Evolutionary conservation across 139 green algal species (phyloP).

Genomic region (Coelastrella sp.): DNA sequence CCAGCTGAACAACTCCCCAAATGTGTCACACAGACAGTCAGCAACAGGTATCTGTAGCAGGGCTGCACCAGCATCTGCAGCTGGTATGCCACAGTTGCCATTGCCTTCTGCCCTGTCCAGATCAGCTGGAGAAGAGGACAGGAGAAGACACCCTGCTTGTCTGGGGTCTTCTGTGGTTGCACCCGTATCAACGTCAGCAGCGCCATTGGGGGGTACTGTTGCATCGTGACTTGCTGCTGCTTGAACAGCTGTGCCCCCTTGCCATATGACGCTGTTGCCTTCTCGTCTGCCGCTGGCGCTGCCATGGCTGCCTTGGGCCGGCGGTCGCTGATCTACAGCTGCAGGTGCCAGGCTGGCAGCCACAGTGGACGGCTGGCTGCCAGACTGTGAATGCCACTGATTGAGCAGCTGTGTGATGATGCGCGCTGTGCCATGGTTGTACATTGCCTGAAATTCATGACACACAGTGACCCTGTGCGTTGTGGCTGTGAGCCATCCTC

Average conservation of each 20-base stretch:
- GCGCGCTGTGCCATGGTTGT: slow-evolving; percentile 7
- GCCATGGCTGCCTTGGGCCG: neutral
- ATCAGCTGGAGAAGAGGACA: neutral
- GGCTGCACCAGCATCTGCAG: neutral
- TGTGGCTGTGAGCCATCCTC: neutral
- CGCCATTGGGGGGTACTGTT: neutral
- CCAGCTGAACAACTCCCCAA: slow-evolving; percentile 13
- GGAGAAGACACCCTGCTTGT: neutral
- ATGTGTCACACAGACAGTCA: slow-evolving; percentile 2
- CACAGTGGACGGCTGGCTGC: neutral
- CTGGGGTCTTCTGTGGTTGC: neutral
- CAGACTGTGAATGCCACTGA: slow-evolving; percentile 12
- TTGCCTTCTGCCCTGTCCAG: neutral
- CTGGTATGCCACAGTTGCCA: neutral
- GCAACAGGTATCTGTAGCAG: slow-evolving; percentile 15
- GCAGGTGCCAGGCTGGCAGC: too few species aligned
- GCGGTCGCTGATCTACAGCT: too few species aligned
- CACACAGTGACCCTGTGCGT: neutral
- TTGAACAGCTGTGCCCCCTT: neutral
- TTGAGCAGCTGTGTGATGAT: slow-evolving; percentile 22
- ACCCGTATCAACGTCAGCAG: neutral
- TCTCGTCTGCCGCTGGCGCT: neutral
- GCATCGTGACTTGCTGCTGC: neutral
- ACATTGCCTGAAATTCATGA: neutral
- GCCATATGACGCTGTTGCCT: neutral